phyloP scores from a whole-genome alignment of 2,329 filamentous ascomycete genomes.

The Colletotrichum kahawae region DNA sequence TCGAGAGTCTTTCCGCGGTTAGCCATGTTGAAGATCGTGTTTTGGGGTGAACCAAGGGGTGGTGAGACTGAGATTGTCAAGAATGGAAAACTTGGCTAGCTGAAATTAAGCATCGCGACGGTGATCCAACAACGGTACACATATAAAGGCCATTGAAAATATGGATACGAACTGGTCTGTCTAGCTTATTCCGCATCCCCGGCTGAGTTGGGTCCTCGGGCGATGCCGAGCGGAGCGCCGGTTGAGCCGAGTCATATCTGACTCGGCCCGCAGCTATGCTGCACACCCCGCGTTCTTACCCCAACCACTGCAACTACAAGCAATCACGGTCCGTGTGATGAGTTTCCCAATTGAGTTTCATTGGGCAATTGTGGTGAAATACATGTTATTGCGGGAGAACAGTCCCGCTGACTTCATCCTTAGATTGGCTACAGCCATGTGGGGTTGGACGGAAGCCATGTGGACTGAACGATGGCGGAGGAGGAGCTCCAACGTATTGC shows the following conservation, averaged over 20 bases:
- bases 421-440: too few relatives aligned
- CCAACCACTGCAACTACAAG: background rate
- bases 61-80: background rate
- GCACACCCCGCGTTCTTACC: background rate
- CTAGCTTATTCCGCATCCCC: background rate
- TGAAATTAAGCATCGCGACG: accelerated
- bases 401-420: background rate
- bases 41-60: background rate
- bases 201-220: background rate
- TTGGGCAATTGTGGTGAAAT: background rate
- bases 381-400: background rate
- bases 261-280: background rate
- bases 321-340: background rate
- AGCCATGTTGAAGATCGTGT: background rate
- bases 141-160: background rate
- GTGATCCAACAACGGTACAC: accelerated
- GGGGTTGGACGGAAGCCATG: background rate
- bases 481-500: background rate
- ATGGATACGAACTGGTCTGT: too few relatives aligned
- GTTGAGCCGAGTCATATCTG: background rate
- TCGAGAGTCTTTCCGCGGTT: background rate
- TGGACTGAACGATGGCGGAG: background rate
- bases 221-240: background rate
- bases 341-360: background rate
- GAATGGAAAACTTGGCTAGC: too few relatives aligned